Evolutionary conservation across 1,284 basidiomycete species (phyloP).

Genomic region (Ganoderma lingzhi): DNA sequence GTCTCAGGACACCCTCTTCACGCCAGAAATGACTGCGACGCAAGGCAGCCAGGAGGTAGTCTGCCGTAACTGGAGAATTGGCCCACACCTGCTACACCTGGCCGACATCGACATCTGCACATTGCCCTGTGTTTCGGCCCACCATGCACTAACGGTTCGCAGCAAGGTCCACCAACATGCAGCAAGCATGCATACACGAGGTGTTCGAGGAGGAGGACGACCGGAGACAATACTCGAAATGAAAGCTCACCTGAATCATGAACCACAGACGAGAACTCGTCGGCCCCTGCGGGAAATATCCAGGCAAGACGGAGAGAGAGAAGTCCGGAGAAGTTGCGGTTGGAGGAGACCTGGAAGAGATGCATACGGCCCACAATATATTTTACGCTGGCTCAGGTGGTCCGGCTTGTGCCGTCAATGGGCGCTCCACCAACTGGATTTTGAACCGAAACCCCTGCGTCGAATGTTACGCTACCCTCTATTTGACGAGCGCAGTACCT

Average conservation of each 20-base stretch:
- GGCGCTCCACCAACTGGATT: no score
- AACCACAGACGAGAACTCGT: neutral
- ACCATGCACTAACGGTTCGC: neutral
- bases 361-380: no score
- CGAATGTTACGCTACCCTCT: no score
- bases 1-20: neutral
- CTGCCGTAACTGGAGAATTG: neutral
- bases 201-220: neutral
- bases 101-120: neutral
- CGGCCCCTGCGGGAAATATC: neutral
- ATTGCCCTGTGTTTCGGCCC: neutral
- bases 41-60: no score
- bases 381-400: no score
- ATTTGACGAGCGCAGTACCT: no score
- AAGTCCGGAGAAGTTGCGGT: neutral
- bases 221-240: no score
- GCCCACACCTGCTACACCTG: neutral
- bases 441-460: no score
- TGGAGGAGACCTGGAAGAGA: no score
- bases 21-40: neutral
- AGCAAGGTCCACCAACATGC: neutral
- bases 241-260: neutral
- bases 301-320: neutral
- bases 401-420: no score
- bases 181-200: neutral